A percentile compares a stretch with the other conserved stretches of the same genome.
Evolutionary conservation across 495 filamentous ascomycete genomes (phyloP).

Genomic region (Xylaria grammica): DNA sequence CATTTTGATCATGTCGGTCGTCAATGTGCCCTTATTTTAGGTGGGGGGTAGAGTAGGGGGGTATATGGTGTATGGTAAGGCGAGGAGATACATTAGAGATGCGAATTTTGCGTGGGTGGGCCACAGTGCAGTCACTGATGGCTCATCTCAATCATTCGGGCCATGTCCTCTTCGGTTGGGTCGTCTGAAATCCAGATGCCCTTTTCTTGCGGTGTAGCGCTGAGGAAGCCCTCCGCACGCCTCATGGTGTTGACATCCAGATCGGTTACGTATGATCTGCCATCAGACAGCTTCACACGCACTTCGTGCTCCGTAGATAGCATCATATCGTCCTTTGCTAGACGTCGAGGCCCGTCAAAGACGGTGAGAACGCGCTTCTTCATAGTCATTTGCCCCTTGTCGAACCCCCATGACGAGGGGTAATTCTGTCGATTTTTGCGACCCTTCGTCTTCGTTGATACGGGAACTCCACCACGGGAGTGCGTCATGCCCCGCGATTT

Average conservation of each 20-base stretch:
- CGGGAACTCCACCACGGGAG: slow-evolving; percentile 64
- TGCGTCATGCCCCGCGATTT: slow-evolving; percentile 64
- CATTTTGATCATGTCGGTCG: slow-evolving; percentile 20
- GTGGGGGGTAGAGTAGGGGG: background rate
- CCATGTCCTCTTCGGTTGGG: slow-evolving; percentile 52
- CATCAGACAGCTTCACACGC: slow-evolving; percentile 74
- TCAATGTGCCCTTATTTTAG: slow-evolving; percentile 10
- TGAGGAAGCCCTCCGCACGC: slow-evolving; percentile 79
- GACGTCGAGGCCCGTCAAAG: slow-evolving; percentile 83
- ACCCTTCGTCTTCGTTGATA: slow-evolving; percentile 66
- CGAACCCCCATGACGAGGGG: slow-evolving; percentile 89
- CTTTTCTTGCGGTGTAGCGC: slow-evolving; percentile 80
- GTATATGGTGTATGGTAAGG: slow-evolving; percentile 1
- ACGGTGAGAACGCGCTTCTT: slow-evolving; percentile 95
- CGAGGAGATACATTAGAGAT: background rate
- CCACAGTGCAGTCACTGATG: slow-evolving; percentile 19
- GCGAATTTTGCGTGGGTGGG: background rate
- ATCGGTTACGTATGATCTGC: slow-evolving; percentile 85
- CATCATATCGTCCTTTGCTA: slow-evolving; percentile 99
- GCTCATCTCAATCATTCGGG: slow-evolving; percentile 48
- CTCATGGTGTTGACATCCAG: slow-evolving; percentile 90
- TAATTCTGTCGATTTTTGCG: slow-evolving; percentile 89
- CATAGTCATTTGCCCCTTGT: slow-evolving; percentile 90
- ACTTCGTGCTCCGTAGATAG: slow-evolving; percentile 94
- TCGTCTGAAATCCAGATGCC: slow-evolving; percentile 73